Evolutionary conservation across 2,329 filamentous ascomycete genomes (phyloP), one percentile per base, ranked within the genome.

Genomic region (Myriosclerotinia curreyana): DNA sequence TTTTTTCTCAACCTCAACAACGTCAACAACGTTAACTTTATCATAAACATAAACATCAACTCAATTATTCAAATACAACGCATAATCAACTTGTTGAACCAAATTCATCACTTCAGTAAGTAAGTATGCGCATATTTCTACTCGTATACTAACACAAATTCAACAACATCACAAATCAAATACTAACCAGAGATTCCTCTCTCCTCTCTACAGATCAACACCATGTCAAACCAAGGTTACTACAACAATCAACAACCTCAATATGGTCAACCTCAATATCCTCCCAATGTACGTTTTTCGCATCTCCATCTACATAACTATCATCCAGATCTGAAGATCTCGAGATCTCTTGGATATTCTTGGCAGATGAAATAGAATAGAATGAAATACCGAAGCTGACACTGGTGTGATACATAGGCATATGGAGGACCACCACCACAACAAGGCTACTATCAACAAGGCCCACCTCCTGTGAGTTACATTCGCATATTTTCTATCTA

Each of bases 201-300:
- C 48, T 40, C 34, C 25, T 58, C 38, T 5, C 34, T 15, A 31
- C n/a, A 64, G 42, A 51, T 64, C 31, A 38, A 46, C 63, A 66
- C 38, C 36, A 66, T 68, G 67, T 64, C 66, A 11, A 66, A 64
- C 64, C 59, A 72, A 70, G 66, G 64, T 73, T 79, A 77, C 68
- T 79, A 79, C 69, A 70, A 76, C 65, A 72, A 75, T 46, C 40
- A 56, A 67, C 69, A 75, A 66, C 68, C 77, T 60, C 72, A 72
- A 48, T 66, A 69, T 62, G 67, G 71, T 64, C 69, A 78, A 64
- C 78, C 78, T 61, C 55, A 60, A 62, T 64, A 66, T 17, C 60
- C 64, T 50, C 66, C 31, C 25, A 65, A 68, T 28, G 62, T 56
- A 62, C 69, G 78, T 75, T 38, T 50, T 42, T 31, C 28, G 28